These are phyloP conservation scores for Penicillium subrubescens DNA, from an alignment of 495 filamentous ascomycete species.

Conservation along the genomic window DNA sequence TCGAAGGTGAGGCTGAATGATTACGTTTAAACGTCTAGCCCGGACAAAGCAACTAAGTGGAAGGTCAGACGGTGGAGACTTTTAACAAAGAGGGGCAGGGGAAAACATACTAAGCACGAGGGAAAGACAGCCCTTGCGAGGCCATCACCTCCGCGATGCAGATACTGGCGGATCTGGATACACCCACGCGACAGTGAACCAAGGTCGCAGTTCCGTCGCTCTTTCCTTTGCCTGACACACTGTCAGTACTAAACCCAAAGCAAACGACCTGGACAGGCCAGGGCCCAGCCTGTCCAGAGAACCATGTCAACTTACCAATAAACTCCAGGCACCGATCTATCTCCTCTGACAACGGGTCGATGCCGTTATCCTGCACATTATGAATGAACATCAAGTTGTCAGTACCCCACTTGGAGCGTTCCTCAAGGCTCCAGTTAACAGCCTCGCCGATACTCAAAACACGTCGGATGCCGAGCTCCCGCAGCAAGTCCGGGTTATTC, in stretches of 20 bases:
- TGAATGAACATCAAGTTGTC: slow-evolving; percentile 79
- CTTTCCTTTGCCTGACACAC: slow-evolving; percentile 68
- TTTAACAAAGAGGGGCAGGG: not conserved
- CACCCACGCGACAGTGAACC: slow-evolving; percentile 95
- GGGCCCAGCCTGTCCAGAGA: not conserved
- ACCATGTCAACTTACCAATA: slow-evolving; percentile 66
- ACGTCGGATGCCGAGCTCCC: slow-evolving; percentile 77
- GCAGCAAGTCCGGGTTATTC: slow-evolving; percentile 84
- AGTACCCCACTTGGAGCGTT: slow-evolving; percentile 65
- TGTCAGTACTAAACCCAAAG: slow-evolving; percentile 8
- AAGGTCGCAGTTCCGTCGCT: slow-evolving; percentile 78
- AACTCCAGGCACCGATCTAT: slow-evolving; percentile 88
- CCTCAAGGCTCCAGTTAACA: slow-evolving; percentile 72
- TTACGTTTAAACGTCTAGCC: slow-evolving; percentile 79
- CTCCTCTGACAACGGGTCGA: slow-evolving; percentile 85
- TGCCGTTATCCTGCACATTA: slow-evolving; percentile 92
- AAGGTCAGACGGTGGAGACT: not conserved
- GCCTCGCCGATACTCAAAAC: slow-evolving; percentile 94
- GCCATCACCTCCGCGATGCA: slow-evolving; percentile 99
- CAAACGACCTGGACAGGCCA: not conserved
- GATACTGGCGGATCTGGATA: slow-evolving; percentile 92
- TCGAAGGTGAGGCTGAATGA: slow-evolving; percentile 70
- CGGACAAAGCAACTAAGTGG: slow-evolving; percentile 79
- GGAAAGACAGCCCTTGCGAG: slow-evolving; percentile 75
- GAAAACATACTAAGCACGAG: slow-evolving; percentile 75